Conservation (phyloP, 2,329 filamentous ascomycete genomes). For the Aspergillus carbonarius region DNA sequence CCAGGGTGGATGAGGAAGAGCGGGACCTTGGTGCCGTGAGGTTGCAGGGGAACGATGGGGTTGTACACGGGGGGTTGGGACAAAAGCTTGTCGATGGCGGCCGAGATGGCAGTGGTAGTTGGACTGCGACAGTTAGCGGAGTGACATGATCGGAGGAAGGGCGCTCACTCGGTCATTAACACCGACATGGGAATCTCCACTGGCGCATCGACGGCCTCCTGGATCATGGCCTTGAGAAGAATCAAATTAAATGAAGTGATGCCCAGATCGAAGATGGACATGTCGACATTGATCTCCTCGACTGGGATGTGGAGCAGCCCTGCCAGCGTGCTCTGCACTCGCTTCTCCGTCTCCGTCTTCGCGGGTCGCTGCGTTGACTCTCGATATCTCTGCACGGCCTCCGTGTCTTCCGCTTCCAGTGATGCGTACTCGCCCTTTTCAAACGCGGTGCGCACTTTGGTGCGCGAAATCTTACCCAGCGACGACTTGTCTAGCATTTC, state of each 20-base stretch:
- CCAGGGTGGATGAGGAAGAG: conserved; percentile 38
- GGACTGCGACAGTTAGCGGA: neutral
- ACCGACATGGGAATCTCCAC: neutral
- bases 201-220: neutral
- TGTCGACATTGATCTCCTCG: conserved; percentile 13
- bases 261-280: neutral
- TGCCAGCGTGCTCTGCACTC: conserved; percentile 1
- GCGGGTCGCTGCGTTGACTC: neutral
- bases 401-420: neutral
- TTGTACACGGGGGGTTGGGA: conserved; percentile 5
- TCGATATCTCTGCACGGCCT: neutral
- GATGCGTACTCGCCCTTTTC: conserved; percentile 29
- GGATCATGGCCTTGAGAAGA: neutral
- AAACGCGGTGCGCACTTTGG: conserved; percentile 26
- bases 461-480: conserved; percentile 16
- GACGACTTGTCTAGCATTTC: conserved; percentile 12
- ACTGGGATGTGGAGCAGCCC: conserved; percentile 8
- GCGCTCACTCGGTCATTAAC: neutral
- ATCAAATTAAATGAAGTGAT: neutral
- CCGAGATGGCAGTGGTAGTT: neutral
- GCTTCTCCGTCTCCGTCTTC: conserved; percentile 1
- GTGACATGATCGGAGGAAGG: neutral
- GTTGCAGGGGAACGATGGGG: conserved; percentile 27
- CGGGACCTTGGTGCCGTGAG: conserved; percentile 24
- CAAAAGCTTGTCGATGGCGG: neutral